Percentiles rank a stretch among this genome's conserved stretches.
Conservation (phyloP, 2,329 filamentous ascomycete genomes). For the Ophiostoma sp. region DNA sequence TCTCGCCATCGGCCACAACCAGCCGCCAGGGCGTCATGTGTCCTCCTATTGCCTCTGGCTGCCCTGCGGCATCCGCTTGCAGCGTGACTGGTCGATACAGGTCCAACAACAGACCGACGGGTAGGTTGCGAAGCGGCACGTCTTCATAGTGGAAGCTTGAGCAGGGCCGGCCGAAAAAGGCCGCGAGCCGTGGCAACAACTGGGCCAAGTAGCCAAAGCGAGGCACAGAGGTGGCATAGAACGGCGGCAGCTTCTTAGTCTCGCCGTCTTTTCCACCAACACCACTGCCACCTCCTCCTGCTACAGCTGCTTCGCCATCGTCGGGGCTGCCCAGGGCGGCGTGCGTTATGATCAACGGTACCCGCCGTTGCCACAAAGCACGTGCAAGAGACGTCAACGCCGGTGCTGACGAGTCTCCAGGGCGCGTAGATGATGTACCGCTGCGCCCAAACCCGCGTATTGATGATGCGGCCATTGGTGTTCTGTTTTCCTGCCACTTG, state of each 20-base stretch:
- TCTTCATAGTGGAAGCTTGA: constrained; percentile 61
- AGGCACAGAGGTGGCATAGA: constrained; percentile 54
- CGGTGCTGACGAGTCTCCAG: background rate
- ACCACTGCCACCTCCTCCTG: too few relatives aligned
- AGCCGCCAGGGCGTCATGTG: constrained; percentile 53
- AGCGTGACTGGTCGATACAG: constrained; percentile 50
- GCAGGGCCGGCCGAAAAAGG: constrained; percentile 56
- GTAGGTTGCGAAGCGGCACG: constrained; percentile 53
- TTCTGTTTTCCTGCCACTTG: background rate
- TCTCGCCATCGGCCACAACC: constrained; percentile 54
- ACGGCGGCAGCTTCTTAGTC: background rate
- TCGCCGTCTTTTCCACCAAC: background rate
- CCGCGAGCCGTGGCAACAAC: constrained; percentile 54
- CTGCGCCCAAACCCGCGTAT: background rate
- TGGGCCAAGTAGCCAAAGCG: constrained; percentile 62
- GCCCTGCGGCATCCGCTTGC: background rate
- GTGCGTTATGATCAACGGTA: constrained; percentile 58
- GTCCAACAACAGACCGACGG: constrained; percentile 57
- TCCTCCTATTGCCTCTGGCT: background rate
- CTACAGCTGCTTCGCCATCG: background rate
- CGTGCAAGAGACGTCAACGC: constrained; percentile 40
- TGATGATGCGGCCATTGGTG: background rate
- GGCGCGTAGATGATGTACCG: background rate
- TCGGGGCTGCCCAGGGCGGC: constrained; percentile 34
- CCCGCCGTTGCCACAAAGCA: constrained; percentile 55